A percentile compares a stretch with the other conserved stretches of the same genome.
Conservation (phyloP, 2,329 filamentous ascomycete genomes). For the Hortaea werneckii region DNA sequence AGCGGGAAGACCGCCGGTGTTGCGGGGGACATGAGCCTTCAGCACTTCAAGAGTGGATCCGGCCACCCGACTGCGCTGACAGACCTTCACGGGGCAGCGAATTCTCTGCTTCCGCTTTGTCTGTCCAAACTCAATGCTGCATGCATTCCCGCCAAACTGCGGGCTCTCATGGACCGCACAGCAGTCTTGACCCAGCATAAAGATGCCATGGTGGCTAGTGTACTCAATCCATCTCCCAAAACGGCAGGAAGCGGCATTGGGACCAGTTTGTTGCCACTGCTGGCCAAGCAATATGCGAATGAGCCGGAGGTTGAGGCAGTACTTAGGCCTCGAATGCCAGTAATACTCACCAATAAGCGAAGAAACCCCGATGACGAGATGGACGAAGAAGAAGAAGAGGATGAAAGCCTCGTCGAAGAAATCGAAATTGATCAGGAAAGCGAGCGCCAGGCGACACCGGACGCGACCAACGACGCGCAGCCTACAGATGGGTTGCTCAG, state of each 20-base stretch:
- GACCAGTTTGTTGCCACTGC: slow-evolving; percentile 69
- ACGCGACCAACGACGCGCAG: neutral
- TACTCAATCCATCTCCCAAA: slow-evolving; percentile 64
- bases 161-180: slow-evolving; percentile 69
- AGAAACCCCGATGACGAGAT: slow-evolving; percentile 8
- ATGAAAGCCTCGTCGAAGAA: neutral
- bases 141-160: slow-evolving; percentile 58
- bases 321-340: slow-evolving; percentile 42
- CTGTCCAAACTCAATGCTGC: slow-evolving; percentile 56
- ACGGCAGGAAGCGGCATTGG: slow-evolving; percentile 35
- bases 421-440: slow-evolving; percentile 3
- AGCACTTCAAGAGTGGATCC: neutral
- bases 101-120: slow-evolving; percentile 45
- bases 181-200: slow-evolving; percentile 62
- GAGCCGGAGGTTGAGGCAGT: slow-evolving; percentile 63
- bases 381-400: slow-evolving; percentile 8
- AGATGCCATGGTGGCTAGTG: slow-evolving; percentile 67
- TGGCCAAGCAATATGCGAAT: slow-evolving; percentile 55
- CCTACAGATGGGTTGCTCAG: slow-evolving; percentile 3
- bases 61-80: slow-evolving; percentile 27
- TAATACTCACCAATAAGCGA: slow-evolving; percentile 23
- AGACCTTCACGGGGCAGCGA: slow-evolving; percentile 48
- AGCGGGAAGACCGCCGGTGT: neutral
- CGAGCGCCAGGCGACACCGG: neutral
- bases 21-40: neutral